These are phyloP conservation scores for Solanum habrochaites DNA, from an alignment of 257 asterid species.

Conservation along the genomic window DNA sequence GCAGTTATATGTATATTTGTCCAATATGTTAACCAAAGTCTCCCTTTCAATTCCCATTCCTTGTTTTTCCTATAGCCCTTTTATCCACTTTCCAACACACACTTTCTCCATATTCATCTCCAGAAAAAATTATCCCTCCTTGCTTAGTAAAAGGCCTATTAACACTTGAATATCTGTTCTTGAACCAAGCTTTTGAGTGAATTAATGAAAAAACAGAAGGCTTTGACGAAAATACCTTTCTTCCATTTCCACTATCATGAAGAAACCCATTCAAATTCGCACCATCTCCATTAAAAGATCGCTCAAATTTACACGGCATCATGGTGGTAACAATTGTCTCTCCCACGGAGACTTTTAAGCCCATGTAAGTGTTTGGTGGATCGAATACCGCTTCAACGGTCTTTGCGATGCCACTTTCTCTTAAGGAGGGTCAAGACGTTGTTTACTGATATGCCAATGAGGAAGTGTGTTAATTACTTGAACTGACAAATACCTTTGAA, in stretches of 20 bases:
- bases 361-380: conserved; percentile 37
- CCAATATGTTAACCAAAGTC: conserved; percentile 89
- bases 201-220: conserved; percentile 63
- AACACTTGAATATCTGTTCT: conserved; percentile 53
- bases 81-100: conserved; percentile 77
- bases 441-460: conserved; percentile 46
- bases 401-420: conserved; percentile 47
- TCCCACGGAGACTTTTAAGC: conserved; percentile 48
- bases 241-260: conserved; percentile 59
- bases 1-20: conserved; percentile 60
- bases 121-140: conserved; percentile 79
- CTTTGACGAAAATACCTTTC: conserved; percentile 69
- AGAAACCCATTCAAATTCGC: conserved; percentile 63
- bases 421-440: conserved; percentile 51
- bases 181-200: conserved; percentile 74
- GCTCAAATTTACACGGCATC: conserved; percentile 85
- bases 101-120: conserved; percentile 78
- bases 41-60: conserved; percentile 88
- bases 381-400: conserved; percentile 55
- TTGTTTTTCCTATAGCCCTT: conserved; percentile 30
- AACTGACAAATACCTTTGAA: too few relatives aligned
- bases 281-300: conserved; percentile 47
- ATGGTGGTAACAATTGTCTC: conserved; percentile 47
- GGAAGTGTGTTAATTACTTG: too few relatives aligned
- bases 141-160: conserved; percentile 61